Conservation (phyloP, 176 grass and related monocot species). For the Phoenix roebelenii region DNA sequence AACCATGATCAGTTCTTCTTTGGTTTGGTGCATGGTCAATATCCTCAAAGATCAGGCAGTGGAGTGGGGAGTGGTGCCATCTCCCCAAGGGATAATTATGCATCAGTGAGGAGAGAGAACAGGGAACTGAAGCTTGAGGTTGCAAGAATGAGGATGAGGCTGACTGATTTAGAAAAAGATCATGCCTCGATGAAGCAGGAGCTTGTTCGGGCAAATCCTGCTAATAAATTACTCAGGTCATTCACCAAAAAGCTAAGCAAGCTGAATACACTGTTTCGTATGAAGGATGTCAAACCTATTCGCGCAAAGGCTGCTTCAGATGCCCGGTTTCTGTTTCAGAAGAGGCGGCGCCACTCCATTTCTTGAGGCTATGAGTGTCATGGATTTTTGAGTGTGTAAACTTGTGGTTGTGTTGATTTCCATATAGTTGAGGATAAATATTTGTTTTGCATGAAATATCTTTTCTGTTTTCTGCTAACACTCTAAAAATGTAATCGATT, state of each 20-base stretch:
- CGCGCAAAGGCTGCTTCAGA: slow-evolving; percentile 19
- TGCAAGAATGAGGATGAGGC: slow-evolving; percentile 81
- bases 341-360: slow-evolving; percentile 30
- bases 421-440: no score
- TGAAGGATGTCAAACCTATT: slow-evolving; percentile 27
- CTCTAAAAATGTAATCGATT: no score
- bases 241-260: slow-evolving; percentile 64
- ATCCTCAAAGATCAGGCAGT: slow-evolving; percentile 53
- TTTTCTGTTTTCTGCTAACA: no score
- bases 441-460: no score
- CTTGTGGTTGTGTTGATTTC: no score
- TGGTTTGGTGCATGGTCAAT: slow-evolving; percentile 30
- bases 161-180: slow-evolving; percentile 95
- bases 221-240: slow-evolving; percentile 61
- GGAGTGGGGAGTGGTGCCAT: slow-evolving; percentile 76
- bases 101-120: slow-evolving; percentile 88
- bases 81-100: slow-evolving; percentile 92
- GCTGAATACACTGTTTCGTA: slow-evolving; percentile 28
- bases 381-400: no score
- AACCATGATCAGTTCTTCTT: slow-evolving; percentile 71
- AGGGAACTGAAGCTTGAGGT: slow-evolving; percentile 90
- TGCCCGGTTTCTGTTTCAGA: slow-evolving; percentile 27
- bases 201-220: slow-evolving; percentile 59
- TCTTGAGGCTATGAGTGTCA: slow-evolving; percentile 6
- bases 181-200: slow-evolving; percentile 90